Evolutionary conservation across 371 early-diverging fungal genomes (phyloP).

Genomic region (Rhizopus sp.): DNA sequence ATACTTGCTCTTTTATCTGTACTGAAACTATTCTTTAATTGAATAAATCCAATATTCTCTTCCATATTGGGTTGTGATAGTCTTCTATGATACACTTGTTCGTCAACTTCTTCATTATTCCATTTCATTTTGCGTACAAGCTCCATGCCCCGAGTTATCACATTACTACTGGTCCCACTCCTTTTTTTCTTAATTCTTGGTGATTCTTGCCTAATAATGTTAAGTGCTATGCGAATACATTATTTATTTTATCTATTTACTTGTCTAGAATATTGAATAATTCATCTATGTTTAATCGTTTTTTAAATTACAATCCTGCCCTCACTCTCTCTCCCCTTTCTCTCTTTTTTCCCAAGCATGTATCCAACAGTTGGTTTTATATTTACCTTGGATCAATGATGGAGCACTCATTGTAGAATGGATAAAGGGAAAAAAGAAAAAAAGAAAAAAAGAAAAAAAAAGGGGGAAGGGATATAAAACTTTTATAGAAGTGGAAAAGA

Average conservation of each 20-base stretch:
- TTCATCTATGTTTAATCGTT: neutral
- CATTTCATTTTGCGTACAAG: conserved; percentile 20
- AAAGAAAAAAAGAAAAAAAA: conserved; percentile 2
- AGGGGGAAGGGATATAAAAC: conserved; percentile 1
- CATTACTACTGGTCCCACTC: conserved; percentile 1
- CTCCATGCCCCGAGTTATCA: conserved; percentile 18
- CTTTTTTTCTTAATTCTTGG: neutral
- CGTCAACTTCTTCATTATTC: conserved; percentile 6
- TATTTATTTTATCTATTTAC: neutral
- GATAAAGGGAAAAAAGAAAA: neutral
- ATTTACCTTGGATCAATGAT: too few relatives aligned
- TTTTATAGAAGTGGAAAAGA: too few relatives aligned
- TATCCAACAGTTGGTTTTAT: too few relatives aligned
- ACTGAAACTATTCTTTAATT: conserved; percentile 13
- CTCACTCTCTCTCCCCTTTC: neutral
- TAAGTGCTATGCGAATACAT: neutral
- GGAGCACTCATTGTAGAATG: neutral
- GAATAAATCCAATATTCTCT: neutral
- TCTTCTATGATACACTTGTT: conserved; percentile 1
- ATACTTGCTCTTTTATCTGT: conserved; percentile 17
- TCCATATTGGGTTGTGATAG: conserved; percentile 20
- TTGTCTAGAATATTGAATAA: neutral
- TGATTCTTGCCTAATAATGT: neutral
- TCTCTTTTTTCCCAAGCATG: neutral
- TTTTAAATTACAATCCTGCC: neutral